Base-by-base conservation (phyloP, 208 protist genomes). In the Leptomonas seymouri region DNA sequence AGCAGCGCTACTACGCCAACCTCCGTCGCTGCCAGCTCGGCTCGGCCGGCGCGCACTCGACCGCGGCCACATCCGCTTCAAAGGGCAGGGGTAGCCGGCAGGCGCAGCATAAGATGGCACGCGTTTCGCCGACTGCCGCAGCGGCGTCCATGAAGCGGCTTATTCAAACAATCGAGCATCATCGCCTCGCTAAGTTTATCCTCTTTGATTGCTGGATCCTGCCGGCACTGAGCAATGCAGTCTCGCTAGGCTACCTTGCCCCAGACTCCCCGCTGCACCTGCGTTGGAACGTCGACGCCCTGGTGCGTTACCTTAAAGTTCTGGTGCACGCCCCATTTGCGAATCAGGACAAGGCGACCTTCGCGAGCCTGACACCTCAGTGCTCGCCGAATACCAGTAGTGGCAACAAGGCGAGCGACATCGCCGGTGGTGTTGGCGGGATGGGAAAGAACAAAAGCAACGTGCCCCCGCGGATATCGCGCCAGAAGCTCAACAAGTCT, bases 131-230 rank as follows among this genome's bases (percentile, higher is more conserved):
- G 44, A 64, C 59, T 11, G 61, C 46, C 46, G 74, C 68, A 23
- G 63, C 39, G 65, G 51, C 30, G 39, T 86, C 28, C 16, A 25
- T 71, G 42, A 74, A 77, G n/a, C 74, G 83, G 9, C 89, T 97
- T 15, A 73, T 94, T 14, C 63, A 72, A 36, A 89, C 66, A 25
- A 85, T 97, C 45, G 87, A 93, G 79, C 80, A 84, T 48, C 82
- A 90, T 57, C 82, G 89, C 4, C 67, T 97, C 21, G 79, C 83
- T 0, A 93, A 91, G 63, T 97, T 97, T 67, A 67, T 97, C 50
- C 74, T 97, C 23, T 97, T 97, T 66, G 91, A 97, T 74, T 88
- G 71, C 53, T 97, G 91, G 89, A 93, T 97, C 59, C 71, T 97
- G 23, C 89, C 89, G 0, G 69, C 84, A 18, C 73, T 97, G 41